Evolutionary conservation across 164 flowering plant genomes (phyloP), one percentile per base, ranked within the genome.

Genomic region (Echeveria elegans): DNA sequence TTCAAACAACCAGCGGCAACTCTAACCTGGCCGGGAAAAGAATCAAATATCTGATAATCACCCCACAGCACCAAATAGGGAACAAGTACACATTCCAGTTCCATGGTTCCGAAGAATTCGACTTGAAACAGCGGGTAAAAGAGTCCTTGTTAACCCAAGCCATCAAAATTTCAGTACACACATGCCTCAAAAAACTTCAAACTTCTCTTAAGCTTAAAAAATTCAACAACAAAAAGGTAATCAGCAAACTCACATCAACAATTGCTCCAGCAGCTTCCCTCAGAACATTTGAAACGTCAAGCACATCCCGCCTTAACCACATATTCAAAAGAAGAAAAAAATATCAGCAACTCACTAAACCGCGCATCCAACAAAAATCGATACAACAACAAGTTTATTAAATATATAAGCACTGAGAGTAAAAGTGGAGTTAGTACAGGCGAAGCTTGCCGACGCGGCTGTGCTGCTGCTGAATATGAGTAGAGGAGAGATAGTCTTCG

Each of bases 251-350:
- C 70, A 89, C 96, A 79, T 94, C 99, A 68, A 94, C 81, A 67
- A 94, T 88, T 63, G 96, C 99, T 52, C 97, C 99, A 50, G 93
- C 93, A 53, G 96, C 99, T 73, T 91, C 97, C 5, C 91, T 91
- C n/a, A 94, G 80, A 8, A 85, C 72, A 1, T 93, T 95, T 4
- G 99, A 88, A 70, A 94, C 87, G 66, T 94, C 96, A 29, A 94
- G 84, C 82, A 91, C 83, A 83, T 94, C 96, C 38, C 85, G 75
- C 80, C 99, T 94, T 19, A 56, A 56, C 32, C 30, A 28, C 64
- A 38, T 59, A 1, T n/a, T n/a, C 28, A 50, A 12, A 12, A 66
- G 31, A 63, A 1, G 34, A 59, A 24, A 40, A 58, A 11, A 64
- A 64, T 21, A 29, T 34, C 28, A 23, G 11, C n/a, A n/a, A n/a